Evolutionary conservation across 2,329 filamentous ascomycete species (phyloP).

Genomic region (Phoma herbarum): DNA sequence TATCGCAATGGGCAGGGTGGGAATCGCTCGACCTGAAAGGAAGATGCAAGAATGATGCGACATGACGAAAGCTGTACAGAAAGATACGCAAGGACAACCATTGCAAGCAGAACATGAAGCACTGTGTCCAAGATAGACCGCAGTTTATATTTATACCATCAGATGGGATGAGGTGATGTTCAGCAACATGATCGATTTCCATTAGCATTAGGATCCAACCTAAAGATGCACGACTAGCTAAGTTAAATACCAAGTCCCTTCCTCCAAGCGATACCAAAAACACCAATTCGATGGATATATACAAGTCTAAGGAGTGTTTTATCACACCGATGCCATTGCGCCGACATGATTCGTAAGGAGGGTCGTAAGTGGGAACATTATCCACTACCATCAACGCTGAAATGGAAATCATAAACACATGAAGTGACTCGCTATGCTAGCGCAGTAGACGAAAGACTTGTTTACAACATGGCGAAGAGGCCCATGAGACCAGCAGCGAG

Average conservation of each 20-base stretch:
- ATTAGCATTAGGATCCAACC: constrained; percentile 16
- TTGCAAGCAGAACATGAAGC: no score
- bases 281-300: constrained; percentile 22
- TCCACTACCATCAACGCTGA: constrained; percentile 15
- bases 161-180: background rate
- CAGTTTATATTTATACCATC: no score
- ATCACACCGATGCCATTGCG: constrained; percentile 23
- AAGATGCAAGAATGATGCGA: background rate
- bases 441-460: constrained; percentile 4
- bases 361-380: constrained; percentile 24
- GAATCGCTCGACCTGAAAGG: background rate
- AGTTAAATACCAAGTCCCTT: constrained; percentile 1
- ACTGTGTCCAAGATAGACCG: no score
- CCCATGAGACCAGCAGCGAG: constrained; percentile 42
- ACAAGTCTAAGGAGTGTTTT: constrained; percentile 24
- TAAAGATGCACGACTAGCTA: constrained; percentile 15
- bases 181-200: constrained; percentile 4
- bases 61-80: background rate
- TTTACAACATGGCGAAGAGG: constrained; percentile 44
- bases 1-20: no score
- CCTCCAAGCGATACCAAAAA: constrained; percentile 7
- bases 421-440: constrained; percentile 11
- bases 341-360: constrained; percentile 22
- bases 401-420: constrained; percentile 8
- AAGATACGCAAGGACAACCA: no score